Evolutionary conservation across 345 rosid species (phyloP).

Genomic region (Citropsis articulata): DNA sequence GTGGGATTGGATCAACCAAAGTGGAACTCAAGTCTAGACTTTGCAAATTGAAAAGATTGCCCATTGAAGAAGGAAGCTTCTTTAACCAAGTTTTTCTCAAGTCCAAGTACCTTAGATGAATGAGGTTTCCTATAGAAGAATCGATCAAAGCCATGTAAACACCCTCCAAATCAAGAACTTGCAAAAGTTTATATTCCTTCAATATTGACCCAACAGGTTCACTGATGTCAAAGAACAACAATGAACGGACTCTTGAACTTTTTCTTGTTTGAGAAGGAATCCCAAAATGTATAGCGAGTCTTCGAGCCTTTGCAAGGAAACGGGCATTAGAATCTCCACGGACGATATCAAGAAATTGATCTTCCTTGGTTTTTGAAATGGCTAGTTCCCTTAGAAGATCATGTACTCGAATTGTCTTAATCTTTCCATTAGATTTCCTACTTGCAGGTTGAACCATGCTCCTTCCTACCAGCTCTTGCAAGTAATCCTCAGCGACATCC

Average conservation of each 20-base stretch:
- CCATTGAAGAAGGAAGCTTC: constrained; percentile 13
- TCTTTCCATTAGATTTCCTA: constrained; percentile 11
- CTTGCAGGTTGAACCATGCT: constrained; percentile 21
- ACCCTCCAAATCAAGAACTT: constrained; percentile 12
- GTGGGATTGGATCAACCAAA: constrained; percentile 8
- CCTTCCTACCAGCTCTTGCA: constrained; percentile 10
- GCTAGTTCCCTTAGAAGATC: constrained; percentile 23
- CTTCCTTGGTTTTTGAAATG: constrained; percentile 10
- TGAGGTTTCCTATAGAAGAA: constrained; percentile 11
- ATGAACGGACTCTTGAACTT: constrained; percentile 4
- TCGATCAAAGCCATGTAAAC: constrained; percentile 1
- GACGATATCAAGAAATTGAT: background rate
- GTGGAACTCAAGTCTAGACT: constrained; percentile 23
- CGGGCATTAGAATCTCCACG: background rate
- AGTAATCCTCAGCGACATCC: background rate
- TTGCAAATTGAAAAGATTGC: constrained; percentile 18
- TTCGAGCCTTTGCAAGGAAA: background rate
- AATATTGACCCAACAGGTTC: background rate
- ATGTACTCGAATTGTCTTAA: constrained; percentile 9
- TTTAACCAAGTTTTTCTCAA: constrained; percentile 14
- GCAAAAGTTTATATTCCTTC: constrained; percentile 4
- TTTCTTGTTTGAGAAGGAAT: background rate
- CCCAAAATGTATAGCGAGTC: constrained; percentile 7
- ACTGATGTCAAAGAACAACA: constrained; percentile 10
- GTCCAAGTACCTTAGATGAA: constrained; percentile 18